These are phyloP conservation scores for Ganoderma sinense DNA, from an alignment of 1,284 basidiomycete genomes.

Conservation along the genomic window DNA sequence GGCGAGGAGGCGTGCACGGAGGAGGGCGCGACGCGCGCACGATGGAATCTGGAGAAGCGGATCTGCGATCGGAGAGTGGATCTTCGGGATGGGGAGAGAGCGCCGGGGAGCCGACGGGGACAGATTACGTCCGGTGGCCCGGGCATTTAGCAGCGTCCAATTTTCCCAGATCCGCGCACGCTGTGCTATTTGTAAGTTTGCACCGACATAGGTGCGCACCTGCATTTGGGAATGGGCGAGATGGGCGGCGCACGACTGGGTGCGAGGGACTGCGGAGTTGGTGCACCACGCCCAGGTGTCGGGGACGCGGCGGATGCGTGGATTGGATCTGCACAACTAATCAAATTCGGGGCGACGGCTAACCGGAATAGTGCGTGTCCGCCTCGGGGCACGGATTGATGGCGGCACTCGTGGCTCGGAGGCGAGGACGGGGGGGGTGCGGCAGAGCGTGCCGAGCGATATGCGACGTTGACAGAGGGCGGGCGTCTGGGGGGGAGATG, in stretches of 20 bases:
- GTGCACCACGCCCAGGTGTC: conserved; percentile 3
- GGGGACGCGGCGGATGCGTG: conserved; percentile 18
- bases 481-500: conserved; percentile 26
- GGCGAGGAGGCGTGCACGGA: neutral
- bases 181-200: conserved; percentile 15
- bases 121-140: conserved; percentile 23
- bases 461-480: conserved; percentile 31
- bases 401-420: conserved; percentile 19
- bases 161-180: conserved; percentile 26
- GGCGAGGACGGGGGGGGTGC: conserved; percentile 7
- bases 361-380: conserved; percentile 21
- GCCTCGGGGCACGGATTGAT: conserved; percentile 14
- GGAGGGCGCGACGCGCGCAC: conserved; percentile 10
- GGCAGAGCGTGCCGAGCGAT: conserved; percentile 36
- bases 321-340: conserved; percentile 29
- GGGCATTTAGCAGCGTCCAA: conserved; percentile 17
- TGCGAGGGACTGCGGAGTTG: neutral
- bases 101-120: conserved; percentile 21
- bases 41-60: conserved; percentile 34
- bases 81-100: conserved; percentile 25
- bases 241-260: conserved; percentile 1
- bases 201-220: neutral
- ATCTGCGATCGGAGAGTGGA: conserved; percentile 34
- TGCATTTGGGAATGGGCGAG: neutral
- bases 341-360: conserved; percentile 30